Conservation (phyloP, 495 filamentous ascomycete species). For the Cercophora sp. region DNA sequence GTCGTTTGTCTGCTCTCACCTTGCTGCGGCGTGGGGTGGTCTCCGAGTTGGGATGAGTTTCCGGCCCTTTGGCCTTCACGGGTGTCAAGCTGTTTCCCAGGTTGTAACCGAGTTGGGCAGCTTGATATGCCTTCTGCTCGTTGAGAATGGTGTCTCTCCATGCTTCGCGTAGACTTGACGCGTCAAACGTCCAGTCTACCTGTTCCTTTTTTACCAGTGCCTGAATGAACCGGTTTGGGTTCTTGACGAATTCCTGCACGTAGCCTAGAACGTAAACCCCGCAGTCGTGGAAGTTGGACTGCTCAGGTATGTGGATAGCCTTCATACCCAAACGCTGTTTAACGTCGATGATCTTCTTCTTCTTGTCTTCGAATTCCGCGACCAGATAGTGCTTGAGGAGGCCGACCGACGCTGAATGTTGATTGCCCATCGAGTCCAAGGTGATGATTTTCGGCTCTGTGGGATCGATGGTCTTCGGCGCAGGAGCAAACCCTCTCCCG, state of each 20-base stretch:
- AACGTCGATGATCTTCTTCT: constrained; percentile 53
- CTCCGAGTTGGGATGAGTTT: too few relatives aligned
- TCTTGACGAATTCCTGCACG: constrained; percentile 68
- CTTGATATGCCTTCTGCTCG: constrained; percentile 33
- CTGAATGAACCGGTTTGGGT: constrained; percentile 59
- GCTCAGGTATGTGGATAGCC: constrained; percentile 66
- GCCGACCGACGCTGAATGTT: constrained; percentile 57
- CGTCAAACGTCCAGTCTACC: constrained; percentile 34
- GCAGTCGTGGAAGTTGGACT: constrained; percentile 85
- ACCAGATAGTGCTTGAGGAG: constrained; percentile 73
- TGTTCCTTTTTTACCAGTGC: constrained; percentile 28
- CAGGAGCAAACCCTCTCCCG: constrained; percentile 20
- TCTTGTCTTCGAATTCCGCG: constrained; percentile 67
- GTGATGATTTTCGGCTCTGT: constrained; percentile 70
- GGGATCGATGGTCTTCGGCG: constrained; percentile 33
- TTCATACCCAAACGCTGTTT: constrained; percentile 56
- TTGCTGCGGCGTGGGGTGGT: too few relatives aligned
- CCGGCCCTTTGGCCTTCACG: too few relatives aligned
- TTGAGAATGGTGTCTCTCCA: constrained; percentile 37
- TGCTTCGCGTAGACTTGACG: constrained; percentile 29
- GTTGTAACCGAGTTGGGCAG: background rate
- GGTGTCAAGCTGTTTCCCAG: too few relatives aligned
- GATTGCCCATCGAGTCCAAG: constrained; percentile 72
- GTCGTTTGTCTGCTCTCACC: too few relatives aligned
- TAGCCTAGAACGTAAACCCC: constrained; percentile 84